These are phyloP conservation scores for Aurifilum marmelostoma DNA, from an alignment of 2,329 filamentous ascomycete species.

Conservation along the genomic window DNA sequence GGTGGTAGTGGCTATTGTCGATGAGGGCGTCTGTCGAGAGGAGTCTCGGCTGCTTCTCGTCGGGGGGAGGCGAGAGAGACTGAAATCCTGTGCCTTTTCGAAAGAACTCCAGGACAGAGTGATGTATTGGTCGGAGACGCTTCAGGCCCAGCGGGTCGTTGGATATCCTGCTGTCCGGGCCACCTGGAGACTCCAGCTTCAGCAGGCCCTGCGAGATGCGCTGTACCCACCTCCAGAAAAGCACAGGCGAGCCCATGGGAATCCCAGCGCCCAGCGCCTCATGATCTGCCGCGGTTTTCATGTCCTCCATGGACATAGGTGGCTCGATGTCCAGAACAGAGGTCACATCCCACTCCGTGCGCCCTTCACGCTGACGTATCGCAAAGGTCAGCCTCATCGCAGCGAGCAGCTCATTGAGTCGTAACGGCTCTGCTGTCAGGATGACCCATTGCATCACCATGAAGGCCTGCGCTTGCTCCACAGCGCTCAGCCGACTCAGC, in stretches of 20 bases:
- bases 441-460: constrained; percentile 42
- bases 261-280: not conserved
- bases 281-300: constrained; percentile 31
- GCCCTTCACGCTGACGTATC: not conserved
- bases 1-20: constrained; percentile 37
- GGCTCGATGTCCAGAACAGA: constrained; percentile 35
- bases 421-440: constrained; percentile 38
- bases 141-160: constrained; percentile 36
- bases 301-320: constrained; percentile 35
- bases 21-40: constrained; percentile 31
- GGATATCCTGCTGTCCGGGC: constrained; percentile 9
- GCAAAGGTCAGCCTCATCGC: constrained; percentile 37
- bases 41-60: not conserved
- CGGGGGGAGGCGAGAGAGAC: constrained; percentile 30
- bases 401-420: constrained; percentile 39
- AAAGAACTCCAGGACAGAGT: constrained; percentile 40
- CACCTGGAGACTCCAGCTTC: constrained; percentile 14
- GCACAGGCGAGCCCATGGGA: constrained; percentile 13
- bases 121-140: constrained; percentile 38
- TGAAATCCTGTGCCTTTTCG: constrained; percentile 39
- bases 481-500: constrained; percentile 36
- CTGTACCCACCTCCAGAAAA: constrained; percentile 22
- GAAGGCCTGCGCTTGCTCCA: constrained; percentile 37
- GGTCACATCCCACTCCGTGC: constrained; percentile 25
- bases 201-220: constrained; percentile 24